phyloP scores from a whole-genome alignment of 129 eudicot species.

The Helianthus tuberosus region DNA sequence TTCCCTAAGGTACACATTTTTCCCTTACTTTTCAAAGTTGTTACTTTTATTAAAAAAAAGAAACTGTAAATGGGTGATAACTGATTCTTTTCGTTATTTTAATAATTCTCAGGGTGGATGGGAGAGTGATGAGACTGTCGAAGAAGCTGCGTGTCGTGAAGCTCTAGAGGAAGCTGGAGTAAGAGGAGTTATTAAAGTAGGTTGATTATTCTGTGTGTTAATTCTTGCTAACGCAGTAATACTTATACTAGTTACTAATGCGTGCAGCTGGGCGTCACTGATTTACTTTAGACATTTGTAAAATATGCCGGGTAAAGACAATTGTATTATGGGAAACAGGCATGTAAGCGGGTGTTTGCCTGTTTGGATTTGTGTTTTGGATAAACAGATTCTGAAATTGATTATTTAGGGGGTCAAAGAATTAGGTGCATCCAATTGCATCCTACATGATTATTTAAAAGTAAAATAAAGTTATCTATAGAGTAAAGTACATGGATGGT shows the following conservation, averaged over 20 bases:
- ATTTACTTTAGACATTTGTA: background rate
- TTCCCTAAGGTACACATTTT: constrained; percentile 57
- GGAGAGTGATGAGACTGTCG: constrained; percentile 72
- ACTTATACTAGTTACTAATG: constrained; percentile 5
- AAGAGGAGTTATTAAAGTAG: constrained; percentile 54
- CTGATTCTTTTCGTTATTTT: background rate
- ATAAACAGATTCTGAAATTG: background rate
- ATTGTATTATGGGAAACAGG: background rate
- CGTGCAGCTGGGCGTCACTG: background rate
- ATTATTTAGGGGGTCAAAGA: background rate
- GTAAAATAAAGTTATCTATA: background rate
- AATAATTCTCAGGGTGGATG: constrained; percentile 65
- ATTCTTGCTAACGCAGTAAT: constrained; percentile 14
- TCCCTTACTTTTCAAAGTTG: background rate
- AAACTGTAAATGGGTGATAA: background rate
- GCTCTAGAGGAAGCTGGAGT: constrained; percentile 84
- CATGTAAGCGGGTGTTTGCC: background rate
- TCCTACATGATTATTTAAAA: background rate
- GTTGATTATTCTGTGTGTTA: constrained; percentile 16
- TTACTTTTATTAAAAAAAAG: constrained; percentile 22
- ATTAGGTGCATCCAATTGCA: background rate
- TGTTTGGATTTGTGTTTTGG: constrained; percentile 17
- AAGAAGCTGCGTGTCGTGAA: constrained; percentile 75
- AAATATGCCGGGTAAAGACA: background rate
- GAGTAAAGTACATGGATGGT: too few relatives aligned